phyloP scores from a whole-genome alignment of 495 filamentous ascomycete species.

The Hypoxylon fragiforme region DNA sequence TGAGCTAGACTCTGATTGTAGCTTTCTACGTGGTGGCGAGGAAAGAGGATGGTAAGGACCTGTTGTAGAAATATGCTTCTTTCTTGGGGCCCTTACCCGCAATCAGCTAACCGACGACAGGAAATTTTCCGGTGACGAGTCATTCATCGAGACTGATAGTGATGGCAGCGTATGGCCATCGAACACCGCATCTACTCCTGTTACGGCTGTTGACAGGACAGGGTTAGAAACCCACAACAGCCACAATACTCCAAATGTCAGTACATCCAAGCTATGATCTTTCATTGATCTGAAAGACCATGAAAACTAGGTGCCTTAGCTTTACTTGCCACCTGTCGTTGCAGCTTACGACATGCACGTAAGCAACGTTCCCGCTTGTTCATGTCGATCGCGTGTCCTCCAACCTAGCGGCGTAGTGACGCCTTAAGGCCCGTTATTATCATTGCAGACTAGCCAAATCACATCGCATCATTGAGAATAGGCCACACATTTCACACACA shows the following conservation, averaged over 20 bases:
- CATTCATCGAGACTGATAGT: constrained; percentile 52
- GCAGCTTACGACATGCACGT: neutral
- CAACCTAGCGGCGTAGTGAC: no score
- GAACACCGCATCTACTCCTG: constrained; percentile 4
- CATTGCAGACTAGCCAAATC: no score
- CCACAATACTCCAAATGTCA: constrained; percentile 7
- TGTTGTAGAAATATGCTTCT: constrained; percentile 14
- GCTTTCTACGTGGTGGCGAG: constrained; percentile 73
- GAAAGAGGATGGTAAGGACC: constrained; percentile 84
- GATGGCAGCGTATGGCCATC: constrained; percentile 18
- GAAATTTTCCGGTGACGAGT: constrained; percentile 77
- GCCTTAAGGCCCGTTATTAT: no score
- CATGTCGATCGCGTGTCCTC: no score
- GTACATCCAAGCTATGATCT: constrained; percentile 29
- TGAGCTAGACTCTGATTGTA: constrained; percentile 78
- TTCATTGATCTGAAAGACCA: no score
- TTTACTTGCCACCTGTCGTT: no score
- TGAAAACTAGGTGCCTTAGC: no score
- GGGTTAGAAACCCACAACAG: constrained; percentile 1
- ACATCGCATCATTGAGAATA: no score
- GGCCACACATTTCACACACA: neutral
- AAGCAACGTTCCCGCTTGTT: no score
- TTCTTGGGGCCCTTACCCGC: constrained; percentile 13
- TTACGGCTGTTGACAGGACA: constrained; percentile 1
- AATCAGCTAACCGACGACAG: constrained; percentile 46